Evolutionary conservation across 768 basidiomycete genomes (phyloP).

Genomic region (Hemileccinum impolitum): DNA sequence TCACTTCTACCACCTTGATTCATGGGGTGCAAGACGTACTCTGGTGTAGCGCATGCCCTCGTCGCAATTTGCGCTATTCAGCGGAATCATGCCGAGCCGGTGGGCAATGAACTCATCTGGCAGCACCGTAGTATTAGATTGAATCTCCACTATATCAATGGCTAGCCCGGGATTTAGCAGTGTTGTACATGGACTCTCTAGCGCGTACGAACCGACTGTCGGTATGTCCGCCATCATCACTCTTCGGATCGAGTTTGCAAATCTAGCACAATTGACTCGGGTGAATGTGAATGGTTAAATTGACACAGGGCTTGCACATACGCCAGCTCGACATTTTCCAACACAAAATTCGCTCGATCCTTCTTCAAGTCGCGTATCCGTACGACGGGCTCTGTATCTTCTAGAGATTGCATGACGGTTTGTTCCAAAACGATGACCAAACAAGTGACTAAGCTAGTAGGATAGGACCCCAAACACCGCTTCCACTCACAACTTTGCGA

Average conservation of each 20-base stretch:
- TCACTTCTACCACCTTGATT: background rate
- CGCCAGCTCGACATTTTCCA: conserved; percentile 97
- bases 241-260: conserved; percentile 91
- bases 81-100: conserved; percentile 89
- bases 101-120: conserved; percentile 98
- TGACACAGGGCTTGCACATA: conserved; percentile 38
- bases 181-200: background rate
- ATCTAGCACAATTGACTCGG: conserved; percentile 43
- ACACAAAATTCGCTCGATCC: conserved; percentile 85
- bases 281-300: conserved; percentile 6
- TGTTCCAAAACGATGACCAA: background rate
- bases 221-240: conserved; percentile 97
- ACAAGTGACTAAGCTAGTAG: background rate
- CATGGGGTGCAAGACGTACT: conserved; percentile 38
- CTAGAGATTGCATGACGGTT: conserved; percentile 33
- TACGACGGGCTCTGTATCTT: conserved; percentile 60
- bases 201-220: conserved; percentile 72
- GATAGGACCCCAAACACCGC: conserved; percentile 24
- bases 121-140: conserved; percentile 86
- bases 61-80: conserved; percentile 84
- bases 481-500: conserved; percentile 41
- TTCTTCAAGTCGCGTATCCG: conserved; percentile 81
- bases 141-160: conserved; percentile 95
- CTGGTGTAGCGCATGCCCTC: conserved; percentile 81
- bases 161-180: conserved; percentile 49